phyloP scores from a whole-genome alignment of 2,329 filamentous ascomycete species.

The Colletotrichum costaricense region DNA sequence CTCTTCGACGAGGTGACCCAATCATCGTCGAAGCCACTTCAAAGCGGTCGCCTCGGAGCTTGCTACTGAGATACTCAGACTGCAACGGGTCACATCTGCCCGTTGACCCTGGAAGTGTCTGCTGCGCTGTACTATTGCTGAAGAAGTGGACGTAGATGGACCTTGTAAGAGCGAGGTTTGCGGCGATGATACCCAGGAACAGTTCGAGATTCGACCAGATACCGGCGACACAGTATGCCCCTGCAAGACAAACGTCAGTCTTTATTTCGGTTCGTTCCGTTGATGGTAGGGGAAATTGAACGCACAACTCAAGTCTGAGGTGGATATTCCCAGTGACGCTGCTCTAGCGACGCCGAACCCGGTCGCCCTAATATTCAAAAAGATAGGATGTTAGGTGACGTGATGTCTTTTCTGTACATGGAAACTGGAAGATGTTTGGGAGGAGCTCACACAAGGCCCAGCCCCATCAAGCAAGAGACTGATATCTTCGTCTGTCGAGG shows the following conservation, averaged over 20 bases:
- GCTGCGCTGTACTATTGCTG: neutral
- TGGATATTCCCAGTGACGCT: slow-evolving; percentile 38
- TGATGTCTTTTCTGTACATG: too few relatives aligned
- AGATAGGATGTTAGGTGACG: neutral
- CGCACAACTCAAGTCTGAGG: slow-evolving; percentile 41
- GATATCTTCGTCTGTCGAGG: slow-evolving; percentile 43
- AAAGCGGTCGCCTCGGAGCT: slow-evolving; percentile 28
- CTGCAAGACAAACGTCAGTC: slow-evolving; percentile 29
- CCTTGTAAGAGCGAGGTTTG: slow-evolving; percentile 42
- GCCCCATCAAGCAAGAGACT: slow-evolving; percentile 45
- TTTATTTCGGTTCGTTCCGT: neutral
- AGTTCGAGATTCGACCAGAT: slow-evolving; percentile 53
- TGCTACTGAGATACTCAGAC: slow-evolving; percentile 9
- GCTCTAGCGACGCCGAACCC: slow-evolving; percentile 40
- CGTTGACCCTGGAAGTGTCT: slow-evolving; percentile 1
- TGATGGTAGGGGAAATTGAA: neutral
- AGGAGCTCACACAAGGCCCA: slow-evolving; percentile 40
- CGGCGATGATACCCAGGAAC: slow-evolving; percentile 49
- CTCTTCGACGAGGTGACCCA: neutral
- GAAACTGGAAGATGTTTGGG: neutral
- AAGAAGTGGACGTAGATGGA: slow-evolving; percentile 39
- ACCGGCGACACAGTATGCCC: slow-evolving; percentile 46
- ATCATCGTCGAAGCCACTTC: slow-evolving; percentile 12
- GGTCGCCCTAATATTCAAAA: slow-evolving; percentile 33
- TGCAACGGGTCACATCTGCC: slow-evolving; percentile 19